Percentiles rank a stretch among this genome's conserved stretches.
These are phyloP conservation scores for Amniculicola lignicola DNA, from an alignment of 495 filamentous ascomycete species.

Conservation along the genomic window DNA sequence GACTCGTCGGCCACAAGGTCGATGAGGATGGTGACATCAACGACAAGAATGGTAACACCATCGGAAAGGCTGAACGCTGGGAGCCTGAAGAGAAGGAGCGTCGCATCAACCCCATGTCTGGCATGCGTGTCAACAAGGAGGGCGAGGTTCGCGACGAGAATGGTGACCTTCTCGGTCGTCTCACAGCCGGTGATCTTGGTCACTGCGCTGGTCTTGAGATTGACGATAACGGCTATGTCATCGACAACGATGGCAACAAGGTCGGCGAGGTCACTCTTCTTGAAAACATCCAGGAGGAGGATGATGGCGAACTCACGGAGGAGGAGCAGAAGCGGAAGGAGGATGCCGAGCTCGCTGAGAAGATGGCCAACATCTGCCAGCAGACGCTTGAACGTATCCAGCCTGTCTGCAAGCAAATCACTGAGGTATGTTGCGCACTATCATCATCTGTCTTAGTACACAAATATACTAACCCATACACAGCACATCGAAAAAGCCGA, in stretches of 20 bases:
- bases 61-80: conserved; percentile 81
- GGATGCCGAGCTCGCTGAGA: conserved; percentile 71
- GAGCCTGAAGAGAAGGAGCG: conserved; percentile 71
- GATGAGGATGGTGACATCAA: conserved; percentile 81
- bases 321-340: conserved; percentile 56
- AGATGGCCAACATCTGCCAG: conserved; percentile 70
- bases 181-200: conserved; percentile 69
- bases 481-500: conserved; percentile 78
- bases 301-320: conserved; percentile 52
- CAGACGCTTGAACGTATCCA: conserved; percentile 79
- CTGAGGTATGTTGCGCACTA: conserved; percentile 57
- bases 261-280: conserved; percentile 78
- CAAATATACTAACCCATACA: conserved; percentile 19
- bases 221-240: conserved; percentile 80
- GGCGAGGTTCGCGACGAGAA: conserved; percentile 79
- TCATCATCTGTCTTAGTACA: conserved; percentile 7
- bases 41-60: conserved; percentile 76
- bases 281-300: conserved; percentile 63
- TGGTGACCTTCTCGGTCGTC: conserved; percentile 74
- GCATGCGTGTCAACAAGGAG: conserved; percentile 74
- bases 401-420: conserved; percentile 85
- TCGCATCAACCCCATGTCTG: conserved; percentile 65
- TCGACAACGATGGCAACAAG: conserved; percentile 76
- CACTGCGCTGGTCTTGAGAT: conserved; percentile 73
- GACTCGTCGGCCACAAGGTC: conserved; percentile 69